Evolutionary conservation across 2,329 filamentous ascomycete species (phyloP), one percentile per base, ranked within the genome.

Genomic region (Aspergillus fructus): DNA sequence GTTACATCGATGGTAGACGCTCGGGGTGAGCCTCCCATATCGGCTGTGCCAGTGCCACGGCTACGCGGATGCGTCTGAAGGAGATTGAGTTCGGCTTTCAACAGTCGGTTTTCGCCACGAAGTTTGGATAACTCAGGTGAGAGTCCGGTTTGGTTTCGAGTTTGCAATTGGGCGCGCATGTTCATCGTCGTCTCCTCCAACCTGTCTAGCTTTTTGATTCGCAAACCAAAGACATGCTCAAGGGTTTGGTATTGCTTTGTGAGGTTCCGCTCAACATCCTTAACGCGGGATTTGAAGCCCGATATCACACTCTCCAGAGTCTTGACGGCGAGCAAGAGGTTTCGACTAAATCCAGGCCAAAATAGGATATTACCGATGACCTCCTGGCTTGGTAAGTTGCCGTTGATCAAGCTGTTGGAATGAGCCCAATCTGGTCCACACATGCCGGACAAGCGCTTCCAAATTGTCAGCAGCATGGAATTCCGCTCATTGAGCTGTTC

Each of bases 391-490:
- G 93, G 91, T 6, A 96, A 78, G 59, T 93, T 90, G 19, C 92
- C 91, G 67, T 94, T 93, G 69, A 97, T 90, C 23, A 96, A 85
- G 56, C 89, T 89, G 73, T 97, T 93, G 67, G 89, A 87, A 72
- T 96, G 90, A 4, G 90, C 86, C 93, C 94, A 99, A 69, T 97
- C 94, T 0, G 86, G 84, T 11, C 94, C 94, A 67, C 94, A 97
- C 43, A 97, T 82, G 0, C 85, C 83, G 3, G 91, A 93, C 8
- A 99, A 82, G 46, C 90, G 85, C 62, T 93, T 93, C 94, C 94
- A 99, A 5, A 97, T 79, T n/a, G 86, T 83, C 21, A 97, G 84
- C 17, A 97, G 82, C 52, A 99, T 80, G 59, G 90, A 89, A 76
- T 97, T 97, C 55, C 94, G 88, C 76, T 97, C 94, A 43, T 83